A percentile compares a stretch with the other conserved stretches of the same genome.
Conservation (phyloP, 257 asterid genomes). For the Nicotiana tabacum region DNA sequence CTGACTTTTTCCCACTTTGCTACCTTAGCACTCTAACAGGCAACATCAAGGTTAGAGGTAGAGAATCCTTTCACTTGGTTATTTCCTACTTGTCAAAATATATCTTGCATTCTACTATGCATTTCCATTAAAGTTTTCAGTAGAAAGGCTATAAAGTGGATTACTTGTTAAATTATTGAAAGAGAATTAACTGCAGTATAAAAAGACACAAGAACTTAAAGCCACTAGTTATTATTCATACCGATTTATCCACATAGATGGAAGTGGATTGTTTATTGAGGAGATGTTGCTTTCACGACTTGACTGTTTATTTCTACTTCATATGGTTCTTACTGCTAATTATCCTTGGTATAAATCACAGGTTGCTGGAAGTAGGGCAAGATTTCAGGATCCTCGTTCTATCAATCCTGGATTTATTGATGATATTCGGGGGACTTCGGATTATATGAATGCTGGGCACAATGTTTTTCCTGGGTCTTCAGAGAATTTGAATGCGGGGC, state of each 20-base stretch:
- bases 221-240: background rate
- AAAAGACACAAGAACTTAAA: background rate
- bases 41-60: background rate
- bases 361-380: conserved; percentile 43
- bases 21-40: background rate
- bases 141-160: background rate
- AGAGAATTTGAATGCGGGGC: conserved; percentile 36
- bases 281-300: background rate
- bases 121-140: background rate
- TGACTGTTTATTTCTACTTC: background rate
- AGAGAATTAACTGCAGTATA: background rate
- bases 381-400: conserved; percentile 36
- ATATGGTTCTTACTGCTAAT: background rate
- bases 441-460: conserved; percentile 36
- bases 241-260: background rate
- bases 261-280: background rate
- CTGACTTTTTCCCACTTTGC: background rate
- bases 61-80: background rate
- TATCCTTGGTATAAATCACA: conserved; percentile 11
- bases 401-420: conserved; percentile 24
- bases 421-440: conserved; percentile 25
- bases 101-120: background rate
- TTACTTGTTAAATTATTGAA: background rate
- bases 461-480: conserved; percentile 27
- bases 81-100: background rate